Conservation (phyloP, 768 basidiomycete genomes). For the Royoungia palumana region DNA sequence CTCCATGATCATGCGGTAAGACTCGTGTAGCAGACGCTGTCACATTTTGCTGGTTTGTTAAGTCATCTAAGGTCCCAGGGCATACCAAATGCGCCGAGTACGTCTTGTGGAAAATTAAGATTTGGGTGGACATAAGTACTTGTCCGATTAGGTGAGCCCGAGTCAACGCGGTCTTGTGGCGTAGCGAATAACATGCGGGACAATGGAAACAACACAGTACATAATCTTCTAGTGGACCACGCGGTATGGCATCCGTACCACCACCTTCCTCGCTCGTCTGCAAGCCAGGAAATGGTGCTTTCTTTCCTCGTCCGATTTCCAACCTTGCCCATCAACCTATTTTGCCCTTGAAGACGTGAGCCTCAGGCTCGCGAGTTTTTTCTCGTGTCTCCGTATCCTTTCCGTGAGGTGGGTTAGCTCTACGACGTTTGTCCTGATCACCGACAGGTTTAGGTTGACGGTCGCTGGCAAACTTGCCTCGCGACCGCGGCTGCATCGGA, state of each 20-base stretch:
- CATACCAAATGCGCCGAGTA: no score
- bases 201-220: background rate
- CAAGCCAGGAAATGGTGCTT: background rate
- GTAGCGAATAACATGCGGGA: constrained; percentile 14
- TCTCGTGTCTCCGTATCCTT: background rate
- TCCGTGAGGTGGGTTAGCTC: background rate
- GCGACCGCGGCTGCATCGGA: no score
- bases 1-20: no score
- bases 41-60: no score
- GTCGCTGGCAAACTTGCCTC: no score
- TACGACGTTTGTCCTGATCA: background rate
- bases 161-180: constrained; percentile 20
- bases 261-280: background rate
- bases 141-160: constrained; percentile 8
- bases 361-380: background rate
- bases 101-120: background rate
- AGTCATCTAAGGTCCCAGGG: no score
- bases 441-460: background rate
- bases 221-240: background rate
- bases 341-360: background rate
- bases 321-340: no score
- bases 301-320: background rate
- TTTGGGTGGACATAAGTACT: constrained; percentile 2
- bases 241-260: background rate
- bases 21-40: no score